These are phyloP conservation scores for Aspergillus versicolor DNA, from an alignment of 2,329 filamentous ascomycete species.

Conservation along the genomic window DNA sequence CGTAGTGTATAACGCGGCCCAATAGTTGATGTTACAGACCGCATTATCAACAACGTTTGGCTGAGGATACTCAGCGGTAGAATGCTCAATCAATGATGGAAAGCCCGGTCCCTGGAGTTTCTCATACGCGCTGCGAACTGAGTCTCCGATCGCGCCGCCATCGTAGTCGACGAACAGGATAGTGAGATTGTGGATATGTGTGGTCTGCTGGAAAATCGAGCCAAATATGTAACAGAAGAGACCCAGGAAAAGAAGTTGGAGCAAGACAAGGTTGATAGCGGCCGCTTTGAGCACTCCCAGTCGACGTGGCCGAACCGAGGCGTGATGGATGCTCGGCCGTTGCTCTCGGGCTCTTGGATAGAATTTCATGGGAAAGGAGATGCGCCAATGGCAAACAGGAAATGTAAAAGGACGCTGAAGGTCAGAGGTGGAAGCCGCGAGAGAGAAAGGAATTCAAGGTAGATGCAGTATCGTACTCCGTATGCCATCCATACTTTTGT, in stretches of 20 bases:
- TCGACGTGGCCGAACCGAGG: too few species aligned
- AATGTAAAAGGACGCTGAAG: too few species aligned
- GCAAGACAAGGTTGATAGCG: too few species aligned
- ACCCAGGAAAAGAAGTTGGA: conserved; percentile 30
- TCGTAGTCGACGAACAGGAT: conserved; percentile 43
- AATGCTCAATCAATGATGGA: conserved; percentile 29
- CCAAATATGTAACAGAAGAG: conserved; percentile 40
- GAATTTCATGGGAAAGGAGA: too few species aligned
- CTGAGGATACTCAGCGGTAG: conserved; percentile 18
- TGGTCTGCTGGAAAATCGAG: conserved; percentile 34
- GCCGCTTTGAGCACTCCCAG: too few species aligned
- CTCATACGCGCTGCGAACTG: conserved; percentile 33
- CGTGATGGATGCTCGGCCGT: too few species aligned
- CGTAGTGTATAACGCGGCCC: conserved; percentile 34
- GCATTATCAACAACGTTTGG: conserved; percentile 21
- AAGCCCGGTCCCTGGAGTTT: conserved; percentile 28
- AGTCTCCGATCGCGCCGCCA: conserved; percentile 32
- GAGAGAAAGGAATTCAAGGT: too few species aligned
- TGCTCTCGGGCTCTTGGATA: too few species aligned
- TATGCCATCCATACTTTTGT: too few species aligned
- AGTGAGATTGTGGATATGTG: conserved; percentile 34
- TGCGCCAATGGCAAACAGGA: too few species aligned
- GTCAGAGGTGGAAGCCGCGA: too few species aligned
- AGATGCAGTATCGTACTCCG: too few species aligned
- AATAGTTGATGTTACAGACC: conserved; percentile 37